Evolutionary conservation across 257 asterid genomes (phyloP), one percentile per base, ranked within the genome.

Genomic region (Coffea canephora): DNA sequence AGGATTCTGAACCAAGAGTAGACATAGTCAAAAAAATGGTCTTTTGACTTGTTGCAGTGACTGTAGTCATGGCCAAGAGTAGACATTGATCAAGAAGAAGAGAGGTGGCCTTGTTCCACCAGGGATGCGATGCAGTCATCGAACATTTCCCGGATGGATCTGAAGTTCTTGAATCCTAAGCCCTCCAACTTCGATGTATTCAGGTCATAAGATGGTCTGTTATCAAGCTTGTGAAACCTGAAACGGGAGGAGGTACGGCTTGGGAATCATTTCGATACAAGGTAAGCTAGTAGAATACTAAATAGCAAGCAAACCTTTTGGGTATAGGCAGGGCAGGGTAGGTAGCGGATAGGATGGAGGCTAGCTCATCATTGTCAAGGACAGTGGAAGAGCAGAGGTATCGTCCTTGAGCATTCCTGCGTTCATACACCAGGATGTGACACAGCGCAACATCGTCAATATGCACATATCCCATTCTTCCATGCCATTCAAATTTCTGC

Each of bases 391-490:
- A 87, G 81, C 99, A 94, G 61, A 96, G 84, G 79, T 90, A 90
- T 25, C 98, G 93, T 31, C 97, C 99, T 23, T 82, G 57, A 1
- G 97, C 98, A 9, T 79, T 73, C 57, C 75, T 70, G 2, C 77
- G 84, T 91, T 95, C 97, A 25, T 86, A 93, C 5, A 89, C 85
- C 34, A 93, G 89, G 79, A 93, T 90, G 77, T 95, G 99, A 85
- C 91, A 82, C 23, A 72, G 48, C 3, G 97, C 98, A 25, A 95
- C 99, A 39, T 95, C 99, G 14, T 95, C 99, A 1, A 95, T 92
- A 80, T 95, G 97, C 43, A 93, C 98, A 73, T 92, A 95, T 71
- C 97, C 97, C 98, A 95, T 95, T 83, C 98, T 87, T 81, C 99
- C 99, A 69, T 94, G 94, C 87, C 88, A 84, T 12, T 89, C 83